Percentiles rank a stretch among this genome's conserved stretches.
phyloP scores from a whole-genome alignment of 345 rosid genomes.

The Hypericum androsaemum region DNA sequence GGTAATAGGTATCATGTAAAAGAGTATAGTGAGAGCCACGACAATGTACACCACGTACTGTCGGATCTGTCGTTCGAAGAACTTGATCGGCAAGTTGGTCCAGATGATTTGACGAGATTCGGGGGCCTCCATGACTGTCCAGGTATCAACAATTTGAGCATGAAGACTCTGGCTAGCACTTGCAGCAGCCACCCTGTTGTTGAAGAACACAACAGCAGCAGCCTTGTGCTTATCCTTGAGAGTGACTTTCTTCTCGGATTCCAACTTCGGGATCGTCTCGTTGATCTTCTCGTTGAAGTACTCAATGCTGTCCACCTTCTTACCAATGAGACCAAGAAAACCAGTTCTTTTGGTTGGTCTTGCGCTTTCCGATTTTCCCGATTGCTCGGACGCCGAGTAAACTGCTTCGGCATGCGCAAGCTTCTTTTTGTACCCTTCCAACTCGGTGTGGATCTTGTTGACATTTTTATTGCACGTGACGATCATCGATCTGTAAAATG shows the following conservation, averaged over 20 bases:
- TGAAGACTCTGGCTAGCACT: slow-evolving; percentile 70
- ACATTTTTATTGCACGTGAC: slow-evolving; percentile 60
- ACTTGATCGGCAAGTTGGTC: slow-evolving; percentile 56
- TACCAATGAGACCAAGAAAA: slow-evolving; percentile 57
- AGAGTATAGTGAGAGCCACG: slow-evolving; percentile 64
- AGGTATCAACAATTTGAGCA: slow-evolving; percentile 55
- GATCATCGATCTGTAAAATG: slow-evolving; percentile 75
- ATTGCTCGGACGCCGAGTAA: slow-evolving; percentile 27
- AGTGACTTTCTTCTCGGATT: slow-evolving; percentile 61
- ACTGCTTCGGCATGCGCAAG: slow-evolving; percentile 65
- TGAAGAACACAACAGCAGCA: slow-evolving; percentile 74
- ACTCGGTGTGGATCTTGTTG: slow-evolving; percentile 52
- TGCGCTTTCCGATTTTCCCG: slow-evolving; percentile 31
- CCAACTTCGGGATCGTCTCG: slow-evolving; percentile 40
- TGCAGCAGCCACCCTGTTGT: slow-evolving; percentile 50
- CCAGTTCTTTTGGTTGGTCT: slow-evolving; percentile 63
- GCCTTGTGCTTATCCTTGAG: slow-evolving; percentile 65
- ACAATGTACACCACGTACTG: slow-evolving; percentile 42
- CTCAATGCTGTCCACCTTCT: slow-evolving; percentile 62
- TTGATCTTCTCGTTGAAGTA: slow-evolving; percentile 53
- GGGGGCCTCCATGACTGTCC: slow-evolving; percentile 68
- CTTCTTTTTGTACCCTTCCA: slow-evolving; percentile 79
- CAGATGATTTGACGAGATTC: slow-evolving; percentile 58
- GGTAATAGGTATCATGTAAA: slow-evolving; percentile 71
- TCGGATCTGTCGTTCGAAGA: slow-evolving; percentile 38